These are phyloP conservation scores for Trypanosomatidae sp. DNA, from an alignment of 208 protist genomes.

Conservation along the genomic window DNA sequence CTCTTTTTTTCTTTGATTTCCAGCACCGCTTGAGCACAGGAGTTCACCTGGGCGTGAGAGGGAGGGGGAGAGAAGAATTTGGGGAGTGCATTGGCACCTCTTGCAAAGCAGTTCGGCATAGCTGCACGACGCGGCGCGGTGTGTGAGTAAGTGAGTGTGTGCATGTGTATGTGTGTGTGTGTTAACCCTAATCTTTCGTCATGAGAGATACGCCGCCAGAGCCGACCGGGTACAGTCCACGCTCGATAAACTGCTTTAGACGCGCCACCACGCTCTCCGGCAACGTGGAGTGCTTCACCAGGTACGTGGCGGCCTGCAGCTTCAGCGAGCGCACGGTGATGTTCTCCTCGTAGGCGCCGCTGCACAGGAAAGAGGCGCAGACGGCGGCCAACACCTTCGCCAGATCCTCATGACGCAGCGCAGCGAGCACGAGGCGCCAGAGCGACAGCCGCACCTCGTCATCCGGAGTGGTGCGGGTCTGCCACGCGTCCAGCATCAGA, in stretches of 20 bases:
- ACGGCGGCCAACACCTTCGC: constrained; percentile 19
- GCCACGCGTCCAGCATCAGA: constrained; percentile 59
- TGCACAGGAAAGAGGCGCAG: constrained; percentile 67
- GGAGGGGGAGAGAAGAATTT: too few relatives aligned
- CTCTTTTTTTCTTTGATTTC: too few relatives aligned
- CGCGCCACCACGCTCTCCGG: constrained; percentile 32
- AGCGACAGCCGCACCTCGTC: constrained; percentile 50
- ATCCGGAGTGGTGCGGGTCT: constrained; percentile 38
- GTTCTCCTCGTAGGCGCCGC: constrained; percentile 25
- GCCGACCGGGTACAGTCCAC: constrained; percentile 67
- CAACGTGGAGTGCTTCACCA: constrained; percentile 17
- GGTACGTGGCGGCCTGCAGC: constrained; percentile 40
- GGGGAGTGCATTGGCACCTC: too few relatives aligned
- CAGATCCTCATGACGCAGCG: constrained; percentile 18
- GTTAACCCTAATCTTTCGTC: constrained; percentile 50
- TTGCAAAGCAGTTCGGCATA: too few relatives aligned
- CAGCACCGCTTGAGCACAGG: too few relatives aligned
- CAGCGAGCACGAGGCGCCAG: constrained; percentile 36
- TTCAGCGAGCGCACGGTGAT: constrained; percentile 51
- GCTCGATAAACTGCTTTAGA: constrained; percentile 32
- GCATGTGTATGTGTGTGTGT: too few relatives aligned
- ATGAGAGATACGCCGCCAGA: constrained; percentile 55
- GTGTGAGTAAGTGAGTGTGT: too few relatives aligned
- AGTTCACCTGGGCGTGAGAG: too few relatives aligned
- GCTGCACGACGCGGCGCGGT: too few relatives aligned